Base-by-base conservation (phyloP, 495 filamentous ascomycete genomes). In the Aspergillus sclerotiicarbonarius region DNA sequence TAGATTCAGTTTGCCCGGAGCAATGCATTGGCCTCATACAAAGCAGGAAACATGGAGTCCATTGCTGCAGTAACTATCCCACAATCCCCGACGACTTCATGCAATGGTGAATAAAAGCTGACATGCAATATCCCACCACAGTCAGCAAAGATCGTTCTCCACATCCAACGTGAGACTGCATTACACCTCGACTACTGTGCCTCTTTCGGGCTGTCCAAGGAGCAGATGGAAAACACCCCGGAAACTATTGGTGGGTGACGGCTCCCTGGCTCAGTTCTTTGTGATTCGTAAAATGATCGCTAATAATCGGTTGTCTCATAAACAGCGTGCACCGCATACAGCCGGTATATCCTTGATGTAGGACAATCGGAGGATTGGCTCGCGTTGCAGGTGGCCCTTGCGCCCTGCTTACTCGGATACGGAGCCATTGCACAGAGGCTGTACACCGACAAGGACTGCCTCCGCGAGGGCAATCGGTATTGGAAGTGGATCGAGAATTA, bases 401-500 rank as follows among this genome's bases (percentile, higher is more conserved):
- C 91, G 8, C 92, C 92, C 0, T 97, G 92, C 65, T 72, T 95
- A 37, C 80, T 96, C 21, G 92, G 92, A 51, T 97, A 97, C 66
- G 87, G 84, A n/a, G 80, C 78, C 12, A 88, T 93, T 62, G 92
- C 86, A 8, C 76, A 76, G 51, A 79, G 87, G 54, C 77, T 96
- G 0, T 75, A 85, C 60, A 71, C 74, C 10, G 80, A 87, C 54
- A 67, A 75, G 16, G 56, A 54, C 1, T 72, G 70, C n/a, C 82
- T 84, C 3, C 82, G 83, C 51, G 78, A 87, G 46, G 86, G 82
- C 1, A 96, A 95, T 68, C 74, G 73, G n/a, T 97, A 92, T 74
- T 92, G 87, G 86, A 82, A 87, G 51, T 97, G 92, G 92, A 89
- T 97, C 47, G 73, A 90, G 68, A 93, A 88, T 59, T 96, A 96